These are phyloP conservation scores for Cryptococcus sp. DNA, from an alignment of 1,284 basidiomycete species.

Conservation along the genomic window DNA sequence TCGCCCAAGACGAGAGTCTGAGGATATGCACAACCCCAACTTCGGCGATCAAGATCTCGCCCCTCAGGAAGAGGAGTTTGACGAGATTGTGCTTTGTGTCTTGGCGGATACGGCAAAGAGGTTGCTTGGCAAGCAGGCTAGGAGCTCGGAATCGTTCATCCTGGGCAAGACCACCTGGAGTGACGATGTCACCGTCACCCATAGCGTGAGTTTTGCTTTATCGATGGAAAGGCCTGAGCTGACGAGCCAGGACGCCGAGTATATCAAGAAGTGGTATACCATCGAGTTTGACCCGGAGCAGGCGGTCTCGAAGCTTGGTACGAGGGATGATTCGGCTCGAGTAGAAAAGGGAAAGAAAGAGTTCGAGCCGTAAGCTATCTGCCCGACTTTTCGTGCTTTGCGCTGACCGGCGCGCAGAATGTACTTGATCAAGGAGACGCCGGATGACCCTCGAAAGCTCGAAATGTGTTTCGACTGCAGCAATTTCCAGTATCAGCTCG, in stretches of 20 bases:
- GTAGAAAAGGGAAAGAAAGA: slow-evolving; percentile 27
- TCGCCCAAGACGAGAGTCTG: slow-evolving; percentile 29
- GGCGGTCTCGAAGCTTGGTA: slow-evolving; percentile 26
- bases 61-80: slow-evolving; percentile 52
- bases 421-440: slow-evolving; percentile 42
- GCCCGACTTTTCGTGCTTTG: background rate
- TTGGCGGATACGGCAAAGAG: slow-evolving; percentile 58
- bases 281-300: slow-evolving; percentile 31
- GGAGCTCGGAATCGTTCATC: slow-evolving; percentile 56
- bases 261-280: slow-evolving; percentile 41
- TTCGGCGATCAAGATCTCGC: slow-evolving; percentile 37
- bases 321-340: slow-evolving; percentile 32
- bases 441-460: slow-evolving; percentile 32
- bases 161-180: slow-evolving; percentile 56
- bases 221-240: background rate
- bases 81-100: slow-evolving; percentile 59
- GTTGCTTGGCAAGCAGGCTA: slow-evolving; percentile 54
- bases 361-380: slow-evolving; percentile 34
- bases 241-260: slow-evolving; percentile 35
- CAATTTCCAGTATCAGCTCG: slow-evolving; percentile 42
- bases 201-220: slow-evolving; percentile 21
- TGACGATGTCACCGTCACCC: slow-evolving; percentile 43
- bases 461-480: slow-evolving; percentile 45
- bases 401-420: slow-evolving; percentile 18
- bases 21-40: slow-evolving; percentile 43